Evolutionary conservation across 768 basidiomycete genomes (phyloP).

Genomic region (Suillus clintonianus): DNA sequence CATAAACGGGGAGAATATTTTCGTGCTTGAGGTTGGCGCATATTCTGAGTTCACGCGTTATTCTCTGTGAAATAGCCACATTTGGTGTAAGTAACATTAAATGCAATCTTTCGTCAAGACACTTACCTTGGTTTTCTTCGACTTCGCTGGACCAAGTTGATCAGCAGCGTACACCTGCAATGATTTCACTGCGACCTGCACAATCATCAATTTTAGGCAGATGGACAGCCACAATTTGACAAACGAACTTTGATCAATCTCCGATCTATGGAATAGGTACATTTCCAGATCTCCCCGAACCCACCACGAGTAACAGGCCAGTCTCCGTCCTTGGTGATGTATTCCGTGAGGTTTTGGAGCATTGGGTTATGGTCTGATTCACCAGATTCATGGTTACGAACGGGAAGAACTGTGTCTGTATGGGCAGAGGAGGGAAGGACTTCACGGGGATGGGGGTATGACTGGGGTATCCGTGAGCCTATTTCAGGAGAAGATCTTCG

Average conservation of each 20-base stretch:
- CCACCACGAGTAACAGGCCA: background rate
- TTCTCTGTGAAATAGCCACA: slow-evolving; percentile 14
- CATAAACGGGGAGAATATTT: too few relatives aligned
- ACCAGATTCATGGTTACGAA: background rate
- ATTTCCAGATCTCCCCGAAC: slow-evolving; percentile 9
- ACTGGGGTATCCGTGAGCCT: background rate
- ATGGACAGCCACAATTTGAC: background rate
- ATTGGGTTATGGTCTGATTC: too few relatives aligned
- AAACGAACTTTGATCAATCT: background rate
- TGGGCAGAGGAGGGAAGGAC: background rate
- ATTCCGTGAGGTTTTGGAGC: background rate
- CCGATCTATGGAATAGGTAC: background rate
- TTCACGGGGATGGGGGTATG: background rate
- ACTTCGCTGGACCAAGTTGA: background rate
- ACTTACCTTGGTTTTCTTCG: slow-evolving; percentile 7
- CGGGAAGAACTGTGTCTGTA: background rate
- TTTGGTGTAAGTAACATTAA: background rate
- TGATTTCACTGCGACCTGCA: slow-evolving; percentile 3
- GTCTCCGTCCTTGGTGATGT: background rate
- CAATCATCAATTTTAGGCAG: background rate
- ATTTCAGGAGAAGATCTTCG: too few relatives aligned
- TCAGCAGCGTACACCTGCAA: background rate
- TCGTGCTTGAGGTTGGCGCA: slow-evolving; percentile 30
- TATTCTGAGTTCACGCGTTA: slow-evolving; percentile 17
- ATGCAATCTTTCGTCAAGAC: background rate